Percentiles rank a stretch among this genome's conserved stretches.
Evolutionary conservation across 768 basidiomycete genomes (phyloP).

Genomic region (Agaricus sinodeliciosus): DNA sequence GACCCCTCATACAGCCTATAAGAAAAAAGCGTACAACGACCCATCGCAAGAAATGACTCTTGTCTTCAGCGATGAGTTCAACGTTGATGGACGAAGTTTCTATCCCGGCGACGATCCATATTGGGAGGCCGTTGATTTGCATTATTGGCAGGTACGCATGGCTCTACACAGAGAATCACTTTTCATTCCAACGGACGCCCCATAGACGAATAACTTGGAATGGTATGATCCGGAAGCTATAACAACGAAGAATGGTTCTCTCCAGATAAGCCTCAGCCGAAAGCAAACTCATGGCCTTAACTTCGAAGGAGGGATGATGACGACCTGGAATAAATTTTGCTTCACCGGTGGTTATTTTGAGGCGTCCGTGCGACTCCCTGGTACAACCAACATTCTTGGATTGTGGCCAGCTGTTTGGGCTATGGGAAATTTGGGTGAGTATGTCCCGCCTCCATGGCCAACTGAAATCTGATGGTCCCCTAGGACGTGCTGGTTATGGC

Average conservation of each 20-base stretch:
- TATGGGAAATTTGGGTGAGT: constrained; percentile 69
- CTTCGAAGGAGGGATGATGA: constrained; percentile 66
- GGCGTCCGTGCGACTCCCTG: constrained; percentile 62
- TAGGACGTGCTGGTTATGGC: constrained; percentile 83
- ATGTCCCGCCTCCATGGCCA: background rate
- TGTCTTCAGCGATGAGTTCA: constrained; percentile 88
- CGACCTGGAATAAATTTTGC: constrained; percentile 88
- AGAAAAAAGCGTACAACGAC: constrained; percentile 44
- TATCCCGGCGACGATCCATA: constrained; percentile 87
- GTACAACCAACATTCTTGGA: constrained; percentile 53
- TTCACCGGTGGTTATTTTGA: constrained; percentile 86
- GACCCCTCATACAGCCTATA: constrained; percentile 59
- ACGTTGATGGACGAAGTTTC: constrained; percentile 71
- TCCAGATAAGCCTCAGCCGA: constrained; percentile 67
- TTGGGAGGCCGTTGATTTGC: constrained; percentile 79
- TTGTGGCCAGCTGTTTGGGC: constrained; percentile 81
- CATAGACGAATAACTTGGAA: constrained; percentile 67
- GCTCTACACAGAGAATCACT: background rate
- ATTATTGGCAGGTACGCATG: constrained; percentile 61
- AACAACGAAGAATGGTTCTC: constrained; percentile 64
- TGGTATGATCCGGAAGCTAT: constrained; percentile 86
- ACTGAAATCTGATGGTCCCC: constrained; percentile 5
- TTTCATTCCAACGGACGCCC: background rate
- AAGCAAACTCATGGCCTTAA: constrained; percentile 65
- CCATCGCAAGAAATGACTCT: constrained; percentile 53